Evolutionary conservation across 352 stramenopile species (phyloP).

Genomic region (Phytophthora brassicae): DNA sequence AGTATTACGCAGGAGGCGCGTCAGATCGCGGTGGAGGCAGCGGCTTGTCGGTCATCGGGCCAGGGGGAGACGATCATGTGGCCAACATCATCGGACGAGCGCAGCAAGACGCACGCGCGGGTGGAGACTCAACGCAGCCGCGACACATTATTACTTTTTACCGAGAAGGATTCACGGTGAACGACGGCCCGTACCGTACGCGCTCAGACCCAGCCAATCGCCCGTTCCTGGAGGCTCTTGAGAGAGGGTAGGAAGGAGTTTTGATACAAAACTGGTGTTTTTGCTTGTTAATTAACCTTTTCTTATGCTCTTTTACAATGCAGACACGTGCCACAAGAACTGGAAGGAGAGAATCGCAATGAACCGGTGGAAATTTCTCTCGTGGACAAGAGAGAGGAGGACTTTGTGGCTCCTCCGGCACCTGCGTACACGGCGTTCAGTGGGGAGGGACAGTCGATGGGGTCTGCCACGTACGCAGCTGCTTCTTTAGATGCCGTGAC

Average conservation of each 20-base stretch:
- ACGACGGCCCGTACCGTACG: conserved; percentile 74
- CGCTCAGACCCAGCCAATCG: conserved; percentile 72
- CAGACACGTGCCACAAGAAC: conserved; percentile 70
- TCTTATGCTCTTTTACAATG: background rate
- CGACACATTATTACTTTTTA: conserved; percentile 86
- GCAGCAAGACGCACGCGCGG: conserved; percentile 55
- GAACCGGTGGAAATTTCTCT: conserved; percentile 82
- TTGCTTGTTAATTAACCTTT: background rate
- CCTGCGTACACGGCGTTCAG: conserved; percentile 89
- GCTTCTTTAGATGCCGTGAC: conserved; percentile 46
- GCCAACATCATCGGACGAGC: conserved; percentile 84
- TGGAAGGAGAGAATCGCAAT: conserved; percentile 67
- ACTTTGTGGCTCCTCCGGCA: conserved; percentile 67
- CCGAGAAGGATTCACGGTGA: conserved; percentile 82
- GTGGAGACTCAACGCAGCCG: conserved; percentile 25
- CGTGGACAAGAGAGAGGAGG: conserved; percentile 84
- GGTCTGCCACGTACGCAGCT: conserved; percentile 42
- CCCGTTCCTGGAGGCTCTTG: conserved; percentile 80
- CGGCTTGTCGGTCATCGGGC: conserved; percentile 73
- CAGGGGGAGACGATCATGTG: conserved; percentile 55
- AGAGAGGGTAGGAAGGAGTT: conserved; percentile 38
- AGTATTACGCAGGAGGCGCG: conserved; percentile 76
- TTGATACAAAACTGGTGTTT: background rate
- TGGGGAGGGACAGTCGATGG: conserved; percentile 82
- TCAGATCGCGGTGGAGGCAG: conserved; percentile 72